Percentiles rank a stretch among this genome's conserved stretches.
Conservation (phyloP, 2,329 filamentous ascomycete species). For the Apiospora malaysiana region DNA sequence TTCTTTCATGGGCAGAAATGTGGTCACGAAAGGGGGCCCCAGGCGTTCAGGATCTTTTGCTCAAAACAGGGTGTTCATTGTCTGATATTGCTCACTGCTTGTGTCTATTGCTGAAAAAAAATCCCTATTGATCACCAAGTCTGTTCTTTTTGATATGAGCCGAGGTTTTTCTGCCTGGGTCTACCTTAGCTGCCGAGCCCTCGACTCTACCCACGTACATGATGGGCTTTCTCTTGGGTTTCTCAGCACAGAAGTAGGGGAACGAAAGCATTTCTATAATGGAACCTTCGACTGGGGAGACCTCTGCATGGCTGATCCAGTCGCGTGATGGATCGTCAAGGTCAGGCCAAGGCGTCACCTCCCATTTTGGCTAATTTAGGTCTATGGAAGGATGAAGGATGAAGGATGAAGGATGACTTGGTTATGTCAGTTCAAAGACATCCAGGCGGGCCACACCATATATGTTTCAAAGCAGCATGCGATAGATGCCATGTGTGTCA, state of each 20-base stretch:
- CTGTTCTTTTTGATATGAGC: neutral
- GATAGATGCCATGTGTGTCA: neutral
- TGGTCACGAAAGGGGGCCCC: constrained; percentile 25
- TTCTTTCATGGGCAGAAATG: constrained; percentile 24
- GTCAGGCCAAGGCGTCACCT: neutral
- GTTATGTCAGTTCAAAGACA: neutral
- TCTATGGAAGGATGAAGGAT: neutral
- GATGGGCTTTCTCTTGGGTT: neutral
- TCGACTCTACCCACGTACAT: neutral
- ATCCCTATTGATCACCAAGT: neutral
- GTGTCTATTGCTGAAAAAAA: neutral
- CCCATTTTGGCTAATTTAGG: neutral
- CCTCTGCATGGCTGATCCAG: neutral
- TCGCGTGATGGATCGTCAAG: neutral
- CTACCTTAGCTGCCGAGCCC: neutral
- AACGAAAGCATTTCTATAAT: neutral
- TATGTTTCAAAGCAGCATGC: neutral
- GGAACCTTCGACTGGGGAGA: neutral
- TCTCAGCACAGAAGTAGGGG: neutral
- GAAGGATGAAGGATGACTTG: neutral
- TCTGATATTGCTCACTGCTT: constrained; percentile 15
- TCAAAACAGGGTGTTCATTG: constrained; percentile 21
- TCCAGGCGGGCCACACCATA: neutral
- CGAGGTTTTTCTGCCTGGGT: neutral
- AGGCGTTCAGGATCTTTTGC: constrained; percentile 26